Base-by-base conservation (phyloP, 2,329 filamentous ascomycete genomes). In the Phymatotrichopsis omnivora region DNA sequence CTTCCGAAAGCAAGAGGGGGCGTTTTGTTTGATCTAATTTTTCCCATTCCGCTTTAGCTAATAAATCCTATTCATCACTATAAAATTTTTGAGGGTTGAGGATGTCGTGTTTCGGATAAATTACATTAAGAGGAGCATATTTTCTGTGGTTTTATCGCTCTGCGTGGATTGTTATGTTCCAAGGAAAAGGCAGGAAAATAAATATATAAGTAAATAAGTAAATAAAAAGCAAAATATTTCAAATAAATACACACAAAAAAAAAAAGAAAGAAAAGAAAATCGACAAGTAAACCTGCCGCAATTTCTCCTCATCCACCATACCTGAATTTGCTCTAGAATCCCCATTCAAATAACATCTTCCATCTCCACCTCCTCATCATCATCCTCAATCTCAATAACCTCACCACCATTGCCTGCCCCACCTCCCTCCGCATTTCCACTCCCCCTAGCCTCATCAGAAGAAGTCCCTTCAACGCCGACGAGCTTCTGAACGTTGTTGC, bases 321-420 rank as follows among this genome's bases (percentile, higher is more conserved):
- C 14, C 19, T 34, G 19, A 10, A 35, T 20, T 35, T 35, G 23
- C 19, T 7, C 32, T 35, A 5, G 12, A 22, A n/a, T 23, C 32
- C 33, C 33, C n/a, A n/a, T 23, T 23, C 17, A 5, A 7, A 12
- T 4, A 12, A 87, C 81, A 63, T 86, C 83, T 63, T 89, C 83
- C 74, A 91, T 86, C 63, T 85, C 78, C 46, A 80, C 68, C 42
- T 79, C 71, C 17, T 76, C 74, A 17, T 79, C 76, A 29, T 82
- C 82, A 8, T 74, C 73, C 47, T 69, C 69, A 19, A 76, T 78
- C 2, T 68, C 67, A 36, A 75, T 69, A 4, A 63, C 67, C 8
- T 61, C 62, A 31, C 70, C 68, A 33, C 66, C 68, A 14, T 73
- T 71, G 10, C 68, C 78, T 10, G 62, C 69, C 19, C 68, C 68